Base-by-base conservation (phyloP, 345 rosid genomes). In the Syzygium grande region DNA sequence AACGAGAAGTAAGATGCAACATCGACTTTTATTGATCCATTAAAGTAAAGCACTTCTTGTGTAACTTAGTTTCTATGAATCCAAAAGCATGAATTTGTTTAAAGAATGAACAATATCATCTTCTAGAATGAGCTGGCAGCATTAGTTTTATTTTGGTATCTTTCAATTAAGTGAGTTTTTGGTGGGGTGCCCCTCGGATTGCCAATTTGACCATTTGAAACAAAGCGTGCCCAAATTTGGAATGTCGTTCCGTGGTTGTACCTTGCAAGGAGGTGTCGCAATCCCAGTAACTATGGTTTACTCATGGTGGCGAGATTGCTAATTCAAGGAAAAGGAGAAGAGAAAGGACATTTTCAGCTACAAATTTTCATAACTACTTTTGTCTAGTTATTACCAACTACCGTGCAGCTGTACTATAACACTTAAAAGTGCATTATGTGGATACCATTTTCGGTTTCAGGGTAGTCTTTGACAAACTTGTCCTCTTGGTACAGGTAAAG, bases 401-500 rank as follows among this genome's bases (percentile, higher is more conserved):
- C 4, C 1, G 7, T 38, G 49, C 49, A 21, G 27, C 83, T 19
- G 21, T 21, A 34, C 80, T 19, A 34, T 73, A 73, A 73, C 49
- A 73, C 27, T 53, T 53, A 17, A 53, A 78, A 77, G 14, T 78
- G 23, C 49, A 8, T 9, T 78, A 78, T 15, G 11, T 52, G 86
- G 52, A 84, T 17, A 17, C 61, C 27, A 52, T 52, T 52, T 84
- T 84, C 8, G 7, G 41, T 30, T 84, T 55, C 43, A 55, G 23
- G 27, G 61, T 16, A 21, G 63, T 52, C 16, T 52, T 55, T 84
- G 86, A 84, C 19, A 34, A 52, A 53, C 41, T 65, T 78, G 52
- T 89, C 86, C 88, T 51, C 30, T 88, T 78, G 43, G 29, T 79
- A 29, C 84, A 92, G 95, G 83, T 90, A 90, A 91, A 89, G 91